Base-by-base conservation (phyloP, 768 basidiomycete species). In the Boletellus ananiceps region DNA sequence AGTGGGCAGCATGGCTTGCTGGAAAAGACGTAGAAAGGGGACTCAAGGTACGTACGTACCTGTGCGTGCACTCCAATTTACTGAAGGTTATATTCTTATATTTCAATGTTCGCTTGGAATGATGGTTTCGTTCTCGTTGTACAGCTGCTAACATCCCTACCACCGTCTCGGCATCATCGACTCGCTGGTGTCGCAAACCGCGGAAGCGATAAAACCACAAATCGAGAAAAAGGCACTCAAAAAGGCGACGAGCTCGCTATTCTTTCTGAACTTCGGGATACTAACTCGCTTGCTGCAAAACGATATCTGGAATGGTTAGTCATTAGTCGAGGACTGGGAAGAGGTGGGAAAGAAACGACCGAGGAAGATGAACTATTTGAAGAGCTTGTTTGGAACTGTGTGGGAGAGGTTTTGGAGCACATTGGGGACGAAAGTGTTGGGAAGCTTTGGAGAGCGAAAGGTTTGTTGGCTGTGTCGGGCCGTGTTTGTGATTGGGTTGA, bases 301-400 rank as follows among this genome's bases (percentile, higher is more conserved):
- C 78, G 80, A 54, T 94, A 83, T 62, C 71, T 96, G 4, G 93
- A 95, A 60, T 82, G 91, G 65, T 70, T 94, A 1, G 82, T 94
- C 2, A 68, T 95, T 19, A 78, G 80, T 46, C 80, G 81, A 54
- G 78, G 82, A 9, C 50, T 59, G 7, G 61, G 59, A 44, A 62
- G 51, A 25, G 46, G 57, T 25, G 59, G 62, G 9, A 64, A 55
- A 25, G 62, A 64, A 18, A 53, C 52, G 15, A n/a, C 27, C 6
- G 52, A 51, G 15, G 61, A 58, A 19, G 49, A 23, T 8, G 52
- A 76, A 11, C 64, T 93, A 4, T 89, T 94, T 53, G 78, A 75
- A 23, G 78, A 82, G 49, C 71, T 93, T n/a, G 83, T 82, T 6
- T 52, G 67, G 36, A 63, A 72, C 3, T 86, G 74, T 52, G 61